These are phyloP conservation scores for Claviceps sp. DNA, from an alignment of 2,329 filamentous ascomycete genomes.

Conservation along the genomic window DNA sequence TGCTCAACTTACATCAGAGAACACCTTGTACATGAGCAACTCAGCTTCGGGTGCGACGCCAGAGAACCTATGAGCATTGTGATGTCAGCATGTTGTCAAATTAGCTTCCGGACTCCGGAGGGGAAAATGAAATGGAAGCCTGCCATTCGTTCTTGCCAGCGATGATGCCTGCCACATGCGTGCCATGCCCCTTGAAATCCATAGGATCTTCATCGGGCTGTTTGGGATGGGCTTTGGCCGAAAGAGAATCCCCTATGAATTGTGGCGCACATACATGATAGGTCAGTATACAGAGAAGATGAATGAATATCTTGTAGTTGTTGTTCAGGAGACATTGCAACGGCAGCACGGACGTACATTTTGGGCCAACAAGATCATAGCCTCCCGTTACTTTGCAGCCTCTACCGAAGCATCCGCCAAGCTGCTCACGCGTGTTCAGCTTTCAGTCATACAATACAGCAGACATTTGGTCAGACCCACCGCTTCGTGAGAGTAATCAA, in stretches of 20 bases:
- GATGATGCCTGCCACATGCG: conserved; percentile 32
- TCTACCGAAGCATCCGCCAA: conserved; percentile 26
- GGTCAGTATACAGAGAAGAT: background rate
- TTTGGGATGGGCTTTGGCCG: conserved; percentile 12
- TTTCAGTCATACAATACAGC: background rate
- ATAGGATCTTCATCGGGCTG: conserved; percentile 17
- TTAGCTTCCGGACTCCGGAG: background rate
- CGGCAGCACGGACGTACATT: conserved; percentile 13
- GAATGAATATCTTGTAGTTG: background rate
- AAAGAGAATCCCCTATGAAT: conserved; percentile 3
- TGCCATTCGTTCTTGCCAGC: conserved; percentile 28
- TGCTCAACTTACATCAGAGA: conserved; percentile 18
- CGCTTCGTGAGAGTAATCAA: conserved; percentile 26
- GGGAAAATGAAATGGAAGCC: background rate
- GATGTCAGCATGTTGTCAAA: background rate
- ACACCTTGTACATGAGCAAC: conserved; percentile 30
- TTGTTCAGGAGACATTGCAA: background rate
- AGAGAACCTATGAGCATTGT: conserved; percentile 18
- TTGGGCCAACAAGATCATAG: conserved; percentile 23
- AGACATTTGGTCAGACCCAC: conserved; percentile 9
- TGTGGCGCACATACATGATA: background rate
- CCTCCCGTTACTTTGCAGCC: conserved; percentile 25
- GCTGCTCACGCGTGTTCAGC: conserved; percentile 10
- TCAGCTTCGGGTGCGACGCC: conserved; percentile 32
- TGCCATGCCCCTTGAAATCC: conserved; percentile 11